These are phyloP conservation scores for Phragmites australis DNA, from an alignment of 176 grass and related monocot species.

Conservation along the genomic window DNA sequence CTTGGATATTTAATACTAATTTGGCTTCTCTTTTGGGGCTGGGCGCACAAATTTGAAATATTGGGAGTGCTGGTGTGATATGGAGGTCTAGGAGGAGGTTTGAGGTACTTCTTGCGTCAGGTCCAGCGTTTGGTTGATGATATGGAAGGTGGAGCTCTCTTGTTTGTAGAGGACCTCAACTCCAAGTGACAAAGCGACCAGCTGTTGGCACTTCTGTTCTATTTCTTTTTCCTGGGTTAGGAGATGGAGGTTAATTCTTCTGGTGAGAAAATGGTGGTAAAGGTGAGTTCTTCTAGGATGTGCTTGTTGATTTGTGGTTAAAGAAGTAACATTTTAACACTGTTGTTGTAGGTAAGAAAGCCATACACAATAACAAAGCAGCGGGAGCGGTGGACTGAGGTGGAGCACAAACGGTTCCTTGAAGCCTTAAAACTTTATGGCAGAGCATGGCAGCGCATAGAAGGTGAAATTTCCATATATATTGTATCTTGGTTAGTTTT, in stretches of 20 bases:
- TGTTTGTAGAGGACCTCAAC: constrained; percentile 79
- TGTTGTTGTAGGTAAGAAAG: constrained; percentile 69
- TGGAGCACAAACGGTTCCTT: constrained; percentile 87
- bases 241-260: constrained; percentile 84
- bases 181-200: constrained; percentile 63
- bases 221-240: constrained; percentile 33
- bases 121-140: constrained; percentile 67
- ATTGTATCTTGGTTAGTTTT: constrained; percentile 12
- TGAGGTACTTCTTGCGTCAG: constrained; percentile 72
- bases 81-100: constrained; percentile 62
- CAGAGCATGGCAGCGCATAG: constrained; percentile 96
- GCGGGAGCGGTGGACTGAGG: constrained; percentile 93
- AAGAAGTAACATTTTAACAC: constrained; percentile 25
- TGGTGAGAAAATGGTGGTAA: constrained; percentile 68
- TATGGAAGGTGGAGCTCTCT: constrained; percentile 66
- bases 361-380: constrained; percentile 98
- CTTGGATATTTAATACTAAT: constrained; percentile 35
- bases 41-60: constrained; percentile 49
- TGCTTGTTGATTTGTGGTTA: constrained; percentile 31
- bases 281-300: constrained; percentile 57
- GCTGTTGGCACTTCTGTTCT: constrained; percentile 30
- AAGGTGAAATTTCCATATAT: constrained; percentile 62
- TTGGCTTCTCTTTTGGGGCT: constrained; percentile 37
- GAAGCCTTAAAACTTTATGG: constrained; percentile 96
- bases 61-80: constrained; percentile 38